Percentiles rank a stretch among this genome's conserved stretches.
Evolutionary conservation across 2,329 filamentous ascomycete species (phyloP).

Genomic region (Didymella sp.): DNA sequence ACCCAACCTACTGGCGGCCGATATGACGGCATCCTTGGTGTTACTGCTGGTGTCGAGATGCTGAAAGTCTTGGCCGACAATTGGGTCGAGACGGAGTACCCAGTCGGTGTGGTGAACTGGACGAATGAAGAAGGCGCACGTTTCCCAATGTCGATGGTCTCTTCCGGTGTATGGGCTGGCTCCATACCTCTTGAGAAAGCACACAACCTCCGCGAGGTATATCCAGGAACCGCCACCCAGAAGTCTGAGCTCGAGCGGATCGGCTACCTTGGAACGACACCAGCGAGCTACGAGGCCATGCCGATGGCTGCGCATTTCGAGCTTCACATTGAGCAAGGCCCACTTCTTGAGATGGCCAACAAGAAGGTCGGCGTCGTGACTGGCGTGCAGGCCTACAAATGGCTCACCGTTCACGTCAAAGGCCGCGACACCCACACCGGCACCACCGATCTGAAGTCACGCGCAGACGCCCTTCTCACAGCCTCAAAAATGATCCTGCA

Average conservation of each 20-base stretch:
- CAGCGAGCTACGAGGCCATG: slow-evolving; percentile 64
- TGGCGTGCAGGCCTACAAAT: slow-evolving; percentile 77
- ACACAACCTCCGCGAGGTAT: slow-evolving; percentile 69
- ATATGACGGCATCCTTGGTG: slow-evolving; percentile 79
- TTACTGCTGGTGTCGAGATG: slow-evolving; percentile 76
- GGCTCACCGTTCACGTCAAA: slow-evolving; percentile 71
- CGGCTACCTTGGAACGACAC: slow-evolving; percentile 68
- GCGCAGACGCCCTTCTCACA: slow-evolving; percentile 72
- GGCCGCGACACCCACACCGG: slow-evolving; percentile 77
- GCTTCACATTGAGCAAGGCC: slow-evolving; percentile 85
- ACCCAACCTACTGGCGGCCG: slow-evolving; percentile 67
- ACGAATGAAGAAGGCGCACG: slow-evolving; percentile 84
- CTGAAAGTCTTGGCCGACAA: slow-evolving; percentile 72
- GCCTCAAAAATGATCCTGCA: slow-evolving; percentile 72
- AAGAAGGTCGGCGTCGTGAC: slow-evolving; percentile 73
- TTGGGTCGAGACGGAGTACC: slow-evolving; percentile 71
- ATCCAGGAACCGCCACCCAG: slow-evolving; percentile 67
- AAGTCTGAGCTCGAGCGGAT: slow-evolving; percentile 74
- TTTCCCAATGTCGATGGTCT: slow-evolving; percentile 76
- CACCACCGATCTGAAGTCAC: slow-evolving; percentile 71
- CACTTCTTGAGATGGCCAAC: slow-evolving; percentile 69
- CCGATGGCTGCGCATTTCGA: slow-evolving; percentile 82
- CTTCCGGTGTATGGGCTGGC: slow-evolving; percentile 80
- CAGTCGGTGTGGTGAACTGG: slow-evolving; percentile 79
- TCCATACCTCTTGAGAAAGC: slow-evolving; percentile 65